Evolutionary conservation across 2,329 filamentous ascomycete genomes (phyloP), one percentile per base, ranked within the genome.

Genomic region (Aspergillus glaucus): DNA sequence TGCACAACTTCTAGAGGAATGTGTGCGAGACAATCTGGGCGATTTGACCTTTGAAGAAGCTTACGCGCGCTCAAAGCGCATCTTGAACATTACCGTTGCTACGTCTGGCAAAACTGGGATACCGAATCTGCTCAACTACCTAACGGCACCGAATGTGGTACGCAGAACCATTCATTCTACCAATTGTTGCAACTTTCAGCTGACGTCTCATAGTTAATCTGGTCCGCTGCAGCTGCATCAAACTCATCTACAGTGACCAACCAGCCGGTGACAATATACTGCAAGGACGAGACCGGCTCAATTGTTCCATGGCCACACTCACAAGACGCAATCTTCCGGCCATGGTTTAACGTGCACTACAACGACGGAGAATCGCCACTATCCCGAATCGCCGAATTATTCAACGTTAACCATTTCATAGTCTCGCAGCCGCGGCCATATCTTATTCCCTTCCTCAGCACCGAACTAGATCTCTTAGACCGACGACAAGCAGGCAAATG

Each of bases 321-420:
- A 3, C 65, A 75, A 50, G 70, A 84, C 50, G 80, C 81, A 14
- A 77, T 81, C 45, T 87, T 87, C 63, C 79, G 77, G n/a, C 80
- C 86, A 40, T 87, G 84, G 79, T 83, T 82, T 4, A 77, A 81
- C 50, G 78, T 79, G 17, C 80, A 78, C 6, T 84, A 86, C 65
- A 77, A 78, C 39, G 84, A 87, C 53, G 81, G 81, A 39, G 84
- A 83, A 55, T 82, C 79, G 0, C 82, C 82, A 0, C 77, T 93
- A 1, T 78, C 82, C 47, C 81, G 88, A 36, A 84, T 93, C 26
- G 82, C 86, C 6, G 86, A 92, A 69, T 79, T 92, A 9, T 93
- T 93, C 77, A 94, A 94, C 64, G 88, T 94, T 46, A 94, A 95
- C 64, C 91, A 96, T 73, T 96, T 94, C 70, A 89, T 97, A 55